phyloP scores from a whole-genome alignment of 78 protist species.

The Dictyostelium capitatum region DNA sequence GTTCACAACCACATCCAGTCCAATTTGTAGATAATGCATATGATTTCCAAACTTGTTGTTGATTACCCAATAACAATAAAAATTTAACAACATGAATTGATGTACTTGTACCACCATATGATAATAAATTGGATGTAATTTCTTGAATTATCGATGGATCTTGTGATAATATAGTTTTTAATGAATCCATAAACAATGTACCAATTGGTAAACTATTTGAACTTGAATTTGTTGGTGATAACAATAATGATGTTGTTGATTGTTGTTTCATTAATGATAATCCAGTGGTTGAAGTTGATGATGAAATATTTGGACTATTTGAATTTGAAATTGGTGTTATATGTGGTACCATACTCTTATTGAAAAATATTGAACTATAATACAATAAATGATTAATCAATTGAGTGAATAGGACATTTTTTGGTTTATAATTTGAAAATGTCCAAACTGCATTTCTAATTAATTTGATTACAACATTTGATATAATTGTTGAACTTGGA shows the following conservation, averaged over 20 bases:
- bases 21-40: slow-evolving; percentile 30
- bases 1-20: slow-evolving; percentile 57
- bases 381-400: slow-evolving; percentile 63
- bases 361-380: slow-evolving; percentile 53
- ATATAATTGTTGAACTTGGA: slow-evolving; percentile 63
- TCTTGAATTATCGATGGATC: slow-evolving; percentile 14
- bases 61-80: slow-evolving; percentile 27
- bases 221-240: not conserved
- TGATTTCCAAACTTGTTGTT: slow-evolving; percentile 9
- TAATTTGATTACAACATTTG: slow-evolving; percentile 24
- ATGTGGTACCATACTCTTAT: slow-evolving; percentile 29
- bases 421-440: slow-evolving; percentile 33
- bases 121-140: not conserved
- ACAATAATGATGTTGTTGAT: not conserved
- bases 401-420: not conserved
- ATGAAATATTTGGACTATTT: slow-evolving; percentile 13
- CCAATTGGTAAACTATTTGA: not conserved
- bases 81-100: slow-evolving; percentile 42
- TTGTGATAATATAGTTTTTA: not conserved
- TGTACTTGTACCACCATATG: slow-evolving; percentile 33
- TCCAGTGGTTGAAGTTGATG: not conserved
- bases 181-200: not conserved
- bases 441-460: slow-evolving; percentile 25
- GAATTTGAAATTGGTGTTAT: not conserved
- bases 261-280: slow-evolving; percentile 1